These are phyloP conservation scores for Pleurotus pulmonarius DNA, from an alignment of 768 basidiomycete species.

Conservation along the genomic window DNA sequence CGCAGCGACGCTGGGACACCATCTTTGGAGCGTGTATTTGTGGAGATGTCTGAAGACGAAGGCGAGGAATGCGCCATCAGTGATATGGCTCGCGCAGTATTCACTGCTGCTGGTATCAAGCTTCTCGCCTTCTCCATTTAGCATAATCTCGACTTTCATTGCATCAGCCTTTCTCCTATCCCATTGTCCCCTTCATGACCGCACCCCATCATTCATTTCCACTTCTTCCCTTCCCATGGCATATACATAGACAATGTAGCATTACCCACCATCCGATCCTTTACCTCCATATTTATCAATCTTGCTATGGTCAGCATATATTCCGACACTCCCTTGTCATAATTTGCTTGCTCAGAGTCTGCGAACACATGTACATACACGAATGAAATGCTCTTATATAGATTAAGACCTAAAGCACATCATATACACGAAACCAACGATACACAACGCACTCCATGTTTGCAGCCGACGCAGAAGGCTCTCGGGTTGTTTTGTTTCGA, in stretches of 20 bases:
- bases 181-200: no score
- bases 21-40: not conserved
- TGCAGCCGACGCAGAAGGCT: not conserved
- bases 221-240: no score
- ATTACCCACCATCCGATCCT: no score
- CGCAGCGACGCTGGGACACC: not conserved
- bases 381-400: not conserved
- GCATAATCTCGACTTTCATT: not conserved
- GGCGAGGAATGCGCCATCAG: constrained; percentile 1
- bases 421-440: not conserved
- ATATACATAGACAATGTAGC: no score
- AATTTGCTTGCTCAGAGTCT: no score
- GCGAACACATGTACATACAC: no score
- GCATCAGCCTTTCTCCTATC: no score
- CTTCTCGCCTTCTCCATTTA: constrained; percentile 6
- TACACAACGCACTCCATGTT: not conserved
- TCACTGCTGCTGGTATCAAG: not conserved
- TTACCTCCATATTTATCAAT: no score
- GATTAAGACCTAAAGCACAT: not conserved
- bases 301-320: no score
- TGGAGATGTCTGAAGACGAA: constrained; percentile 4
- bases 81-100: constrained; percentile 6
- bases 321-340: no score
- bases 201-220: no score
- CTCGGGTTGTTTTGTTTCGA: not conserved